phyloP scores from a whole-genome alignment of 106 monocot species.

The Dioscorea alata region DNA sequence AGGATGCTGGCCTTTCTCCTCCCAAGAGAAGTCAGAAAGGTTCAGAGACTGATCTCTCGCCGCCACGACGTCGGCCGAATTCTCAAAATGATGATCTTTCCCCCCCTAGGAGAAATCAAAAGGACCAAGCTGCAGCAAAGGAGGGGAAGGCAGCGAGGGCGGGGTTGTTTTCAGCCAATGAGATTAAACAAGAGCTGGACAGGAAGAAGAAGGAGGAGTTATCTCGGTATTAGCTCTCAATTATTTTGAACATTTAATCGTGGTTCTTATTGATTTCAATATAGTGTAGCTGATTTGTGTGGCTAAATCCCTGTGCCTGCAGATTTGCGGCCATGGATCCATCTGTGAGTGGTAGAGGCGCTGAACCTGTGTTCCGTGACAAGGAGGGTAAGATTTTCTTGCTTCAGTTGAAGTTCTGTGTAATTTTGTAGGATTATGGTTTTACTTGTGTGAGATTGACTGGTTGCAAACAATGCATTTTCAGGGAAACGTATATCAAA shows the following conservation, averaged over 20 bases:
- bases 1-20: slow-evolving; percentile 26
- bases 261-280: not conserved
- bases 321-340: slow-evolving; percentile 67
- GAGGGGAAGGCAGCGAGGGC: slow-evolving; percentile 14
- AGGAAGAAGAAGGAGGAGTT: slow-evolving; percentile 50
- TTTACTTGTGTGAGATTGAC: not conserved
- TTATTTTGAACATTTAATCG: not conserved
- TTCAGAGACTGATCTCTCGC: slow-evolving; percentile 8
- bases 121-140: slow-evolving; percentile 12
- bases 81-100: slow-evolving; percentile 9
- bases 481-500: slow-evolving; percentile 50
- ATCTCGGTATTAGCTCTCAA: slow-evolving; percentile 19
- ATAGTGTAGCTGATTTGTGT: not conserved
- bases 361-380: slow-evolving; percentile 68
- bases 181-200: slow-evolving; percentile 43
- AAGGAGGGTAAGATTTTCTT: slow-evolving; percentile 33
- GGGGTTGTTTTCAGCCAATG: slow-evolving; percentile 45
- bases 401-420: not conserved
- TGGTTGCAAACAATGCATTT: not conserved
- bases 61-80: not conserved
- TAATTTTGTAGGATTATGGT: not conserved
- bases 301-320: not conserved
- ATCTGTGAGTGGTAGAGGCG: slow-evolving; percentile 43
- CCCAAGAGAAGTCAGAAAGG: slow-evolving; percentile 17
- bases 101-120: slow-evolving; percentile 22